Conservation (phyloP, 2,329 filamentous ascomycete genomes). For the Sarocladium kiliense region DNA sequence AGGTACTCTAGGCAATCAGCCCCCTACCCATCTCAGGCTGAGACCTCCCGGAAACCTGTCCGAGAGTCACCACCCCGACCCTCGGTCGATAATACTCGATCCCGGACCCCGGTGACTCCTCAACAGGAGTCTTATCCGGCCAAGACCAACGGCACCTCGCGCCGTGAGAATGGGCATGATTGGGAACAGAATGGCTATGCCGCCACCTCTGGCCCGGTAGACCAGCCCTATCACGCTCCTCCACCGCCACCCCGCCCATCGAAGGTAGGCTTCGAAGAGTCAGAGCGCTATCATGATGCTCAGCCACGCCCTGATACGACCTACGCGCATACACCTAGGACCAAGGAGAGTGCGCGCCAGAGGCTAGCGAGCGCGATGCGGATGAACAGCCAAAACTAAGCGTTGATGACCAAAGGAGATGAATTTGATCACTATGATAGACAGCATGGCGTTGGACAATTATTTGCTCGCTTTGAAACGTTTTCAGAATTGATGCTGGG, state of each 20-base stretch:
- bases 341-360: conserved; percentile 26
- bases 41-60: conserved; percentile 6
- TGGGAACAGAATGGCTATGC: conserved; percentile 16
- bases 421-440: too few relatives aligned
- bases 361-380: conserved; percentile 28
- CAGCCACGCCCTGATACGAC: conserved; percentile 15
- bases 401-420: not conserved
- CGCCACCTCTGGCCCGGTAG: not conserved
- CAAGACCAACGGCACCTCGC: not conserved
- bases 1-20: not conserved
- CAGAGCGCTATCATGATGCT: conserved; percentile 26
- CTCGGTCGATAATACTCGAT: conserved; percentile 5
- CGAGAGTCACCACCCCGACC: not conserved
- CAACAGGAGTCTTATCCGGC: conserved; percentile 7
- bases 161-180: conserved; percentile 1
- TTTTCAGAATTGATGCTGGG: too few relatives aligned
- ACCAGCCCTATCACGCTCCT: conserved; percentile 21
- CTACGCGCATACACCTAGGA: not conserved
- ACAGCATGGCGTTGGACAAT: not conserved
- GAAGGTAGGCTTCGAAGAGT: conserved; percentile 30
- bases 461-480: too few relatives aligned
- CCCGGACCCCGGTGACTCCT: conserved; percentile 11
- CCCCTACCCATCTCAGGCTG: conserved; percentile 2
- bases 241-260: conserved; percentile 32
- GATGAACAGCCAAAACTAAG: conserved; percentile 14